Evolutionary conservation across 1,284 basidiomycete species (phyloP).

Genomic region (Boletus chippewaensis): DNA sequence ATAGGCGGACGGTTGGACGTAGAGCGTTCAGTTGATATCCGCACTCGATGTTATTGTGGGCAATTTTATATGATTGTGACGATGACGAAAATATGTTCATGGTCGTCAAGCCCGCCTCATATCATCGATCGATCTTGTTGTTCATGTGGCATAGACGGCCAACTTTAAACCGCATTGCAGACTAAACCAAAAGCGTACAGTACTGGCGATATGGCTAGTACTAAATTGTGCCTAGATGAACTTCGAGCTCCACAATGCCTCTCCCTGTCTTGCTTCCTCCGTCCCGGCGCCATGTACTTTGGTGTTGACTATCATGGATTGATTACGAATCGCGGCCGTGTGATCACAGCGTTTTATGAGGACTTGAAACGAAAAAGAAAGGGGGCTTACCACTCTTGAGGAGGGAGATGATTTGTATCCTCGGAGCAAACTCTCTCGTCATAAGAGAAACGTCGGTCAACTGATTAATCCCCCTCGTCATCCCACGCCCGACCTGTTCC

Average conservation of each 20-base stretch:
- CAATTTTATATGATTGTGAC: conserved; percentile 1
- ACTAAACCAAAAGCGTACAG: background rate
- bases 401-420: conserved; percentile 46
- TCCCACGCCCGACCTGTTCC: conserved; percentile 40
- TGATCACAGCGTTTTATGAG: conserved; percentile 6
- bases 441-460: conserved; percentile 41
- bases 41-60: background rate
- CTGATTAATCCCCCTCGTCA: conserved; percentile 42
- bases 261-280: conserved; percentile 42
- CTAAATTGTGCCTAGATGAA: conserved; percentile 31
- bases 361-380: background rate
- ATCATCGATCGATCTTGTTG: conserved; percentile 15
- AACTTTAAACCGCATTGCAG: conserved; percentile 5
- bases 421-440: conserved; percentile 45
- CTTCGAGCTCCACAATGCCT: conserved; percentile 46
- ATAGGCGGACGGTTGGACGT: conserved; percentile 9
- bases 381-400: conserved; percentile 40
- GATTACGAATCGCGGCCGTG: background rate
- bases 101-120: conserved; percentile 7
- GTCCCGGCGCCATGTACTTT: conserved; percentile 42
- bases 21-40: conserved; percentile 10
- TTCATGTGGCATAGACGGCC: background rate
- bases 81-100: conserved; percentile 2
- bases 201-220: background rate
- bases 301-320: conserved; percentile 35